A percentile compares a stretch with the other conserved stretches of the same genome.
phyloP scores from a whole-genome alignment of 352 stramenopile genomes.

The Globisporangium apiculatum region DNA sequence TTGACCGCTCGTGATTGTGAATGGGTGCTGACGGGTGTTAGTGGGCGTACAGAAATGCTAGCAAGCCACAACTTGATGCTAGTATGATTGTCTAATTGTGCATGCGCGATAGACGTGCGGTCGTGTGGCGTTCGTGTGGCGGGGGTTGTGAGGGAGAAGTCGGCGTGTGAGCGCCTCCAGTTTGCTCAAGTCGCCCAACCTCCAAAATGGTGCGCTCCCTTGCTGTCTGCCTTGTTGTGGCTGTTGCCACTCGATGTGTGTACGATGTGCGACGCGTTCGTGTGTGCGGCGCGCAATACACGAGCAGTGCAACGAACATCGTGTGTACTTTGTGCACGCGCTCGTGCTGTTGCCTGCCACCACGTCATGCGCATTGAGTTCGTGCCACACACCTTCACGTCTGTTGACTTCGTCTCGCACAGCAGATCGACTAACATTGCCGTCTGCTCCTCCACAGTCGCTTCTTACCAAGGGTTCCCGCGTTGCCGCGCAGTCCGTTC shows the following conservation, averaged over 20 bases:
- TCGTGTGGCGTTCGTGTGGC: neutral
- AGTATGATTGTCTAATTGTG: neutral
- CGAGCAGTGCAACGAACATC: neutral
- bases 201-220: slow-evolving; percentile 12
- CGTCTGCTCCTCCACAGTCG: slow-evolving; percentile 21
- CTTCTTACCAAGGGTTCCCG: slow-evolving; percentile 61
- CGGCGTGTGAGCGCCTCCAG: slow-evolving; percentile 1
- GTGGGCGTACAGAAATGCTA: neutral
- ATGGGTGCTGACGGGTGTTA: neutral
- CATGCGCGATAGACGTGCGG: neutral
- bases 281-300: neutral
- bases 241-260: neutral
- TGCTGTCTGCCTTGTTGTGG: neutral
- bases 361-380: neutral
- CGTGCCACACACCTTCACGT: neutral
- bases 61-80: neutral
- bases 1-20: neutral
- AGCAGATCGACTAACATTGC: too few species aligned
- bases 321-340: neutral
- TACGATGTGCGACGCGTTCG: neutral
- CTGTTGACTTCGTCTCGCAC: neutral
- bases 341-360: neutral
- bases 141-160: slow-evolving; percentile 1
- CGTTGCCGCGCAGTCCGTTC: slow-evolving; percentile 39
- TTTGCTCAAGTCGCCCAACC: slow-evolving; percentile 16